Evolutionary conservation across 2,329 filamentous ascomycete genomes (phyloP).

Genomic region (Ceratocystiopsis brevicomis): DNA sequence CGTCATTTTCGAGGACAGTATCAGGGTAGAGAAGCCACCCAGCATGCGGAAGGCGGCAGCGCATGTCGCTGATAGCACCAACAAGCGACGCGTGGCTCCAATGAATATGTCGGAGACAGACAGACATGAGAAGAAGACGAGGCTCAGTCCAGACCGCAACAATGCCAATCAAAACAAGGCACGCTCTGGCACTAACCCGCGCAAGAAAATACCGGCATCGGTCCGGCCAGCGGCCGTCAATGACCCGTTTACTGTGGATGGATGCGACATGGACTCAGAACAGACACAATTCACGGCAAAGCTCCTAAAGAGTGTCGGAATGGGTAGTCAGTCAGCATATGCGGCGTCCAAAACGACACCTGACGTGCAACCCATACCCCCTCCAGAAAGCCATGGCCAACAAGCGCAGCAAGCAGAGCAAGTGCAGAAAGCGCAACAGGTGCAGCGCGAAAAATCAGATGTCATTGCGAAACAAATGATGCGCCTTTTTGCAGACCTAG

Average conservation of each 20-base stretch:
- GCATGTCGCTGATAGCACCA: too few relatives aligned
- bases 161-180: background rate
- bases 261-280: background rate
- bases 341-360: background rate
- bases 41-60: too few relatives aligned
- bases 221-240: background rate
- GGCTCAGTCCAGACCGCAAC: background rate
- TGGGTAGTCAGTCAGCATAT: too few relatives aligned
- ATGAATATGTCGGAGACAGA: too few relatives aligned
- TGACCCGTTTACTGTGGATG: conserved; percentile 3
- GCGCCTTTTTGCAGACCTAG: background rate
- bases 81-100: too few relatives aligned
- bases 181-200: too few relatives aligned
- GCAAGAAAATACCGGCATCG: background rate
- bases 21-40: too few relatives aligned
- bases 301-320: conserved; percentile 1
- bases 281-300: conserved; percentile 5
- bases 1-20: too few relatives aligned
- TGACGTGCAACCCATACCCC: background rate
- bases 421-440: too few relatives aligned
- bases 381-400: too few relatives aligned
- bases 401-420: too few relatives aligned
- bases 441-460: background rate
- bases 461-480: conserved; percentile 6
- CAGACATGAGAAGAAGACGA: background rate